Evolutionary conservation across 2,329 filamentous ascomycete species (phyloP).

Genomic region (Lasiodiplodia sp.): DNA sequence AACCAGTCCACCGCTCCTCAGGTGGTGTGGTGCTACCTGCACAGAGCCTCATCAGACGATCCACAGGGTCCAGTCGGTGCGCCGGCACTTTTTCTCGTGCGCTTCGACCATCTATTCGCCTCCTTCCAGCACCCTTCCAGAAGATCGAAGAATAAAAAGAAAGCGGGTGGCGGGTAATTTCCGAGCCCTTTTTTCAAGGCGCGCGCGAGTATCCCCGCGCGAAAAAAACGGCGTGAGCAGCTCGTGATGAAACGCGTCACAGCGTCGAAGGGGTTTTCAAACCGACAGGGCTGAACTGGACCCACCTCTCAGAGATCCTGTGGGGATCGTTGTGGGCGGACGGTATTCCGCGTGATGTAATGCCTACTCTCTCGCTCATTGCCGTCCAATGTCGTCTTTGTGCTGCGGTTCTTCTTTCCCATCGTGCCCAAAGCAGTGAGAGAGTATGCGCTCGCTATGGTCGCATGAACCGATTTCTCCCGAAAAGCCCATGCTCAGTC

Average conservation of each 20-base stretch:
- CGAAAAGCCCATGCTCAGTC: too few relatives aligned
- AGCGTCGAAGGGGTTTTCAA: too few relatives aligned
- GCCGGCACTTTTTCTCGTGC: background rate
- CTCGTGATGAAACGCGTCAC: too few relatives aligned
- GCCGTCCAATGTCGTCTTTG: too few relatives aligned
- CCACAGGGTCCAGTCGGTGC: background rate
- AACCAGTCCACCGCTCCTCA: background rate
- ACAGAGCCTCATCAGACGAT: slow-evolving; percentile 1
- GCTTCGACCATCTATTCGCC: background rate
- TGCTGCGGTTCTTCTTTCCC: too few relatives aligned
- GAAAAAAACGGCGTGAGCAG: background rate
- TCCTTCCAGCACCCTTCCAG: background rate
- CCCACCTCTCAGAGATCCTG: too few relatives aligned
- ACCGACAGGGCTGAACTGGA: too few relatives aligned
- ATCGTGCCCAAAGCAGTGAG: background rate
- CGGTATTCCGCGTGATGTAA: too few relatives aligned
- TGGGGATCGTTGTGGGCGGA: too few relatives aligned
- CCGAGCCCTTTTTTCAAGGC: background rate
- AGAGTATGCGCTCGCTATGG: background rate
- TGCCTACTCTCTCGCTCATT: too few relatives aligned
- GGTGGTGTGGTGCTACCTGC: background rate
- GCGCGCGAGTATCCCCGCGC: background rate
- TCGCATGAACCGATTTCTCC: background rate
- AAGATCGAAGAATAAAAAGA: background rate
- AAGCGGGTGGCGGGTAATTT: background rate